Evolutionary conservation across 177 flowering plant species (phyloP), one percentile per base, ranked within the genome.

Genomic region (Vitis hybrid): DNA sequence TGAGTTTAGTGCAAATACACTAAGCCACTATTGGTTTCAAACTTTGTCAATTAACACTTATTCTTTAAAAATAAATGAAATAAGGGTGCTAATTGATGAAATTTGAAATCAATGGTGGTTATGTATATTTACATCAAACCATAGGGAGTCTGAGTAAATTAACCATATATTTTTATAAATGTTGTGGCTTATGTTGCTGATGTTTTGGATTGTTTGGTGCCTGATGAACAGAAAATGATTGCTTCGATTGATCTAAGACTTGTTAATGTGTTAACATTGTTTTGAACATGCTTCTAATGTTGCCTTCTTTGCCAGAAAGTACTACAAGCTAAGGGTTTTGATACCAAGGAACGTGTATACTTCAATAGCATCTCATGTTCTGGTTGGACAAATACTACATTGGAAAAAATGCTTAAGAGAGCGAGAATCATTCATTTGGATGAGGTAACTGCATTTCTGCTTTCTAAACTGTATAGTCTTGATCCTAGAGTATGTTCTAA

Each of bases 351-450:
- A 67, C 69, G 17, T 1, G 56, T 91, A 62, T 52, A 32, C 14
- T 57, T 86, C 5, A 68, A 80, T 13, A 71, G 75, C 49, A 50
- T 77, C 17, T 68, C 69, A 50, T 21, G 30, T 61, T 75, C 78
- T 55, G 70, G 74, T 26, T 70, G 64, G 70, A 54, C 70, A 11
- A 72, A 69, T 72, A 26, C 61, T 61, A 56, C 77, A 52, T 72
- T 87, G 69, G 74, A 88, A 69, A 68, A 4, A 55, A 69, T 91
- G 85, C 83, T 92, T 65, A 80, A 66, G 64, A 80, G 81, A 54
- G 87, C 85, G 56, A 85, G 98, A 83, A 82, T 91, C 66, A 74
- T 87, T 68, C 80, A 80, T 66, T 71, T 86, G 71, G 78, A 89
- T 76, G 93, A 94, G 97, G 97, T 91, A 75, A 52, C 56, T 68